Evolutionary conservation across 306 rosid species (phyloP).

Genomic region (Sophora flavescens): DNA sequence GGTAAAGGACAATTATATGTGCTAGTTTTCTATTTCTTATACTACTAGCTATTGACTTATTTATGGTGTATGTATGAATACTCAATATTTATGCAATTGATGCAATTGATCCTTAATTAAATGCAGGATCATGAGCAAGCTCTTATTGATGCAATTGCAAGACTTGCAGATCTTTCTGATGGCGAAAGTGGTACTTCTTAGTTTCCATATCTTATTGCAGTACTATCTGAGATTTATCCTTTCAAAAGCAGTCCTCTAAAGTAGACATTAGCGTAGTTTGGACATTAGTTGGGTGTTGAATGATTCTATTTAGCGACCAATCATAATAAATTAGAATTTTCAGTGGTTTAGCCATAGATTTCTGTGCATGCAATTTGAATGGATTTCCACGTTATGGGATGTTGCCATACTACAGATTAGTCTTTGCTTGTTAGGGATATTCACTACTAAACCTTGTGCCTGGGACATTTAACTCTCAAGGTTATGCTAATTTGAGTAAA

Average conservation of each 20-base stretch:
- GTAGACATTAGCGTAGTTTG: not conserved
- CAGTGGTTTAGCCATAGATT: not conserved
- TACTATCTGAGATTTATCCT: slow-evolving; percentile 3
- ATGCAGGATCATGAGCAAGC: slow-evolving; percentile 94
- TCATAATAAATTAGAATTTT: not conserved
- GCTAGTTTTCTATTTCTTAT: slow-evolving; percentile 17
- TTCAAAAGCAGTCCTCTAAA: slow-evolving; percentile 9
- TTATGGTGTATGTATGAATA: slow-evolving; percentile 22
- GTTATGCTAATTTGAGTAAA: not conserved
- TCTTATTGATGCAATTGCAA: slow-evolving; percentile 84
- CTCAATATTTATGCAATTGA: not conserved
- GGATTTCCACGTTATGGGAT: not conserved
- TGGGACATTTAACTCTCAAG: not conserved
- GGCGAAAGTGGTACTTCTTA: slow-evolving; percentile 79
- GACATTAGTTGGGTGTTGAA: slow-evolving; percentile 2
- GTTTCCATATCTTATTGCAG: slow-evolving; percentile 7
- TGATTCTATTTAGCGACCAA: not conserved
- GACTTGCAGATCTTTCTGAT: slow-evolving; percentile 79
- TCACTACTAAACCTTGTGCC: not conserved
- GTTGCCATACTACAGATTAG: not conserved
- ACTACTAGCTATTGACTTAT: not conserved
- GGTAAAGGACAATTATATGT: slow-evolving; percentile 53
- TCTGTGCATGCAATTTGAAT: not conserved
- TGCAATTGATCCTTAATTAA: not conserved
- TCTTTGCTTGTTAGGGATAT: slow-evolving; percentile 6